Evolutionary conservation across 768 basidiomycete species (phyloP), one percentile per base, ranked within the genome.

Genomic region (button mushroom (Agaricus bisporus)): DNA sequence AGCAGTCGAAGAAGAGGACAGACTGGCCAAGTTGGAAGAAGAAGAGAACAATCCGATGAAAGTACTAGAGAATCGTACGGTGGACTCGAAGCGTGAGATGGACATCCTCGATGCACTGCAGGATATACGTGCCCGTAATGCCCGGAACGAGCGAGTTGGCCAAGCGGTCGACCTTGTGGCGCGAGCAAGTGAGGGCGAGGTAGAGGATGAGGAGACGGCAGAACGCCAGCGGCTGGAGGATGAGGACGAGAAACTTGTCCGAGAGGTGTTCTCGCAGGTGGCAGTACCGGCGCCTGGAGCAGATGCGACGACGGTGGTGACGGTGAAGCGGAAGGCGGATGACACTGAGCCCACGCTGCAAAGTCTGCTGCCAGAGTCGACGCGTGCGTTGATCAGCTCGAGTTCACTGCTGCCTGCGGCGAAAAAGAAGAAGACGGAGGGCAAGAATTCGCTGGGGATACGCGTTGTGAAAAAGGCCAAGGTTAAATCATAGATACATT

Each of bases 41-140:
- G 93, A 93, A 62, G 92, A 93, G 68, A 91, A 93, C 68, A 92
- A 97, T 63, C 93, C 97, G 2, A 99, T 99, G 95, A 93, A 95
- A 63, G 89, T 81, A 28, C 77, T 98, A 43, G 97, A 99, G 77
- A 91, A 91, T 67, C 85, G 91, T 49, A 94, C 92, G 32, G 75
- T 84, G 41, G 91, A 95, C 70, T 91, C 91, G 32, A 94, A 95
- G 68, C 82, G 95, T 48, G 95, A 98, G 72, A 99, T 99, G 97
- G 97, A 98, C 63, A 88, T 95, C 51, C 78, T 98, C 60, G 97
- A 99, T 65, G 92, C 92, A 11, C 74, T 99, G 54, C 93, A 97
- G 65, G 95, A 98, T 57, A 91, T 94, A 55, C 77, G 90, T 50
- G 88, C 88, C 10, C 76, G 85, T 49, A 94, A 94, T 65, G 87